Conservation (phyloP, 2,329 filamentous ascomycete species). For the Chalaropsis ovoidea region DNA sequence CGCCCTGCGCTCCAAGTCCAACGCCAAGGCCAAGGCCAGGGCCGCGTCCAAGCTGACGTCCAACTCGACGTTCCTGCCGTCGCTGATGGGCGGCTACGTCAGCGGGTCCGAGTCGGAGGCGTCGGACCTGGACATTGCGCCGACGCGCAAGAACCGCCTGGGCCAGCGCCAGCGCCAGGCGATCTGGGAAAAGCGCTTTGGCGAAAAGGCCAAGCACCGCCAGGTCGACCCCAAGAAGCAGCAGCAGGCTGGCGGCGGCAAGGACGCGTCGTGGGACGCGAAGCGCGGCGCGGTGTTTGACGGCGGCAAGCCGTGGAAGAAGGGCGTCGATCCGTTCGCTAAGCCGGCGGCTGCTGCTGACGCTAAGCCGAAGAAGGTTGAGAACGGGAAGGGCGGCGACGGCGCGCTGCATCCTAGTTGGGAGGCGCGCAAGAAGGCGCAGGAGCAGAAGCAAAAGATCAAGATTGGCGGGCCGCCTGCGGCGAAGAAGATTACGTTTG, state of each 20-base stretch:
- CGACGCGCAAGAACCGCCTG: slow-evolving; percentile 58
- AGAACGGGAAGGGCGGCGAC: slow-evolving; percentile 38
- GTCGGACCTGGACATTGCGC: slow-evolving; percentile 55
- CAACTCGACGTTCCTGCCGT: slow-evolving; percentile 58
- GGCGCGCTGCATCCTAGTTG: slow-evolving; percentile 54
- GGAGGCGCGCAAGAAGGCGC: slow-evolving; percentile 51
- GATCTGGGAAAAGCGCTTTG: slow-evolving; percentile 73
- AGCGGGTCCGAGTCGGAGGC: slow-evolving; percentile 59
- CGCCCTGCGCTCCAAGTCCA: slow-evolving; percentile 22
- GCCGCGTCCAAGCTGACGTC: slow-evolving; percentile 26
- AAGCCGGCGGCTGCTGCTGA: slow-evolving; percentile 24
- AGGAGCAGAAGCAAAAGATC: slow-evolving; percentile 46
- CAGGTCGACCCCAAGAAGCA: slow-evolving; percentile 32
- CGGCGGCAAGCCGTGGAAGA: slow-evolving; percentile 43
- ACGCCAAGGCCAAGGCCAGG: slow-evolving; percentile 29
- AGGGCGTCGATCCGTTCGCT: slow-evolving; percentile 35
- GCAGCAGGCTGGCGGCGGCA: slow-evolving; percentile 29
- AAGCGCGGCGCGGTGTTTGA: slow-evolving; percentile 45
- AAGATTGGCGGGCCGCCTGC: slow-evolving; percentile 41
- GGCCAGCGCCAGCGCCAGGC: slow-evolving; percentile 69
- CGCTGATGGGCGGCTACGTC: slow-evolving; percentile 69
- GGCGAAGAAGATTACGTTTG: slow-evolving; percentile 46
- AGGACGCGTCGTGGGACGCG: slow-evolving; percentile 47
- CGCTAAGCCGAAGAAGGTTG: slow-evolving; percentile 31
- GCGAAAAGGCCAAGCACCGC: slow-evolving; percentile 58